These are phyloP conservation scores for Stachybotrys echinatus DNA, from an alignment of 2,329 filamentous ascomycete genomes.

Conservation along the genomic window DNA sequence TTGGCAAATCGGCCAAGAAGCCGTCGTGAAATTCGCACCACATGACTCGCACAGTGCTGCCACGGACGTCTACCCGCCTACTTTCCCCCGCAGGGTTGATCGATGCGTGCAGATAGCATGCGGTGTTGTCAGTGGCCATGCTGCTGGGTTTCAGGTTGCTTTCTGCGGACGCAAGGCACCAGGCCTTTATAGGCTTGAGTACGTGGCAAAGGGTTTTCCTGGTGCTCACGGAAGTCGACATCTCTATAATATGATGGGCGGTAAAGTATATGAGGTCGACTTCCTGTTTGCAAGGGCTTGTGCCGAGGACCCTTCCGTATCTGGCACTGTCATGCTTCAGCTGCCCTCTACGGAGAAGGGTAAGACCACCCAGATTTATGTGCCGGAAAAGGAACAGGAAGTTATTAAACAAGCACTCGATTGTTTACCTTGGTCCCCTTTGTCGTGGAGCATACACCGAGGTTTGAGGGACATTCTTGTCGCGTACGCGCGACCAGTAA, in stretches of 20 bases:
- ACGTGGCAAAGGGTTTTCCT: neutral
- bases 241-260: slow-evolving; percentile 1
- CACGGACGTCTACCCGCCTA: neutral
- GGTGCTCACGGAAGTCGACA: neutral
- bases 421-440: neutral
- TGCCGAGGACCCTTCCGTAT: neutral
- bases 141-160: neutral
- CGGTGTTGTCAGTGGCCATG: neutral
- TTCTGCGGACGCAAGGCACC: neutral
- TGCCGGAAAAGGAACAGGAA: neutral
- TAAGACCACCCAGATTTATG: neutral
- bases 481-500: neutral
- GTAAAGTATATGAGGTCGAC: neutral
- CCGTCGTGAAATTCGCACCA: neutral
- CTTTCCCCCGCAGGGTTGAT: neutral
- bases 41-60: neutral
- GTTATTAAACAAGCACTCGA: neutral
- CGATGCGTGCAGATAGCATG: neutral
- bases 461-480: neutral
- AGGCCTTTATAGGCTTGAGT: neutral
- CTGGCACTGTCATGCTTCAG: neutral
- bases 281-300: neutral
- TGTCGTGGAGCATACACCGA: slow-evolving; percentile 1
- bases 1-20: slow-evolving; percentile 1
- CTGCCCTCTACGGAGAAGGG: neutral